Conservation (phyloP, 2,329 filamentous ascomycete species). For the Neofusicoccum sp. region DNA sequence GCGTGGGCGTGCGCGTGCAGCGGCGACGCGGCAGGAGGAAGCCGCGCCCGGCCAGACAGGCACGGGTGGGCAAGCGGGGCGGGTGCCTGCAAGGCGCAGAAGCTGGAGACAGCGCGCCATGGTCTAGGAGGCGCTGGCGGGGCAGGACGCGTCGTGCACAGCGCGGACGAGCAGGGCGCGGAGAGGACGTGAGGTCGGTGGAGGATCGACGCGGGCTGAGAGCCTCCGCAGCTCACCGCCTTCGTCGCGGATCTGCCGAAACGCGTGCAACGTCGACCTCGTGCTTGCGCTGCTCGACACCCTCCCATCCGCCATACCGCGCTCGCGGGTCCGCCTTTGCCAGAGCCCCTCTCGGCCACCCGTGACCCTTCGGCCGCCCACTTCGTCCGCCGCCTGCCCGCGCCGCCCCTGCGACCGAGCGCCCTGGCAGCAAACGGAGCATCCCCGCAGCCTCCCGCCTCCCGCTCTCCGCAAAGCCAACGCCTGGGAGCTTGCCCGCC, state of each 20-base stretch:
- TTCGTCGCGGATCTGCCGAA: conserved; percentile 12
- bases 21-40: too few relatives aligned
- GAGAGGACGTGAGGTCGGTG: background rate
- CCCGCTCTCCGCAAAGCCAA: conserved; percentile 3
- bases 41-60: too few relatives aligned
- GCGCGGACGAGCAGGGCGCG: too few relatives aligned
- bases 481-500: conserved; percentile 6
- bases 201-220: background rate
- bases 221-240: conserved; percentile 3
- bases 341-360: background rate
- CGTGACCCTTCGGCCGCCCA: background rate
- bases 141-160: too few relatives aligned
- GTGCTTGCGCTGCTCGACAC: conserved; percentile 14
- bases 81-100: too few relatives aligned
- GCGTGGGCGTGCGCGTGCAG: too few relatives aligned
- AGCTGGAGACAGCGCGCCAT: too few relatives aligned
- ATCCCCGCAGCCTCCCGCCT: conserved; percentile 19
- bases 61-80: too few relatives aligned
- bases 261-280: conserved; percentile 18
- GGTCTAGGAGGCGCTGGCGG: too few relatives aligned
- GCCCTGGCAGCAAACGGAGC: background rate
- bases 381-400: background rate
- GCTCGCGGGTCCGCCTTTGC: background rate
- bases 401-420: background rate
- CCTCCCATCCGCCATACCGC: conserved; percentile 3